A percentile compares a stretch with the other conserved stretches of the same genome.
Evolutionary conservation across 2,329 filamentous ascomycete genomes (phyloP).

Genomic region (Cercospora sp.): DNA sequence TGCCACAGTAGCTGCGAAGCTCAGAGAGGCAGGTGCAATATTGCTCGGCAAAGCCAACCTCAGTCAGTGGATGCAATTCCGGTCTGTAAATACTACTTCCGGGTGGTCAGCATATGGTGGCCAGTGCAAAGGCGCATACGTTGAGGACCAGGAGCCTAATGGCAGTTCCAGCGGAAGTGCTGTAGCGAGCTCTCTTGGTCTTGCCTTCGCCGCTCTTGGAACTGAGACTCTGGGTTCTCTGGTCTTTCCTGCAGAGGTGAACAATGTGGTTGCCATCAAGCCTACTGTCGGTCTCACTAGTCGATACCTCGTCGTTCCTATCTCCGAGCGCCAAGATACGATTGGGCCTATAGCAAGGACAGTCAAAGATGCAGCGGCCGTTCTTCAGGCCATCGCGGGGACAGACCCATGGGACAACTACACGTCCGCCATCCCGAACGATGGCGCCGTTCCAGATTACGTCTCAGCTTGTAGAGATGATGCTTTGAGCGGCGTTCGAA

Average conservation of each 20-base stretch:
- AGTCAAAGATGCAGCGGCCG: slow-evolving; percentile 20
- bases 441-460: slow-evolving; percentile 57
- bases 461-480: slow-evolving; percentile 56
- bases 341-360: slow-evolving; percentile 21
- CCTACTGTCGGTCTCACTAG: slow-evolving; percentile 24
- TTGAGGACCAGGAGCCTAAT: slow-evolving; percentile 13
- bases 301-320: slow-evolving; percentile 18
- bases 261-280: slow-evolving; percentile 23
- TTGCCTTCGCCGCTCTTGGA: slow-evolving; percentile 41
- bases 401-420: slow-evolving; percentile 11
- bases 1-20: slow-evolving; percentile 17
- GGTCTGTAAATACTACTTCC: slow-evolving; percentile 9
- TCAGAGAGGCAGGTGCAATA: slow-evolving; percentile 21
- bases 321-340: slow-evolving; percentile 18
- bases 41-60: slow-evolving; percentile 26
- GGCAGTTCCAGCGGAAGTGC: slow-evolving; percentile 18
- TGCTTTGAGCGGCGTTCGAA: slow-evolving; percentile 52
- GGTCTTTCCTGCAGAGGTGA: slow-evolving; percentile 12
- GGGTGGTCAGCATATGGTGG: slow-evolving; percentile 21
- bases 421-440: slow-evolving; percentile 40
- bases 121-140: slow-evolving; percentile 17
- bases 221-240: slow-evolving; percentile 20
- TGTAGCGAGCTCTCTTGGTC: slow-evolving; percentile 13
- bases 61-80: slow-evolving; percentile 18
- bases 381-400: slow-evolving; percentile 21